Conservation (phyloP, 805 yeast genomes). For the Lachancea nothofagi region DNA sequence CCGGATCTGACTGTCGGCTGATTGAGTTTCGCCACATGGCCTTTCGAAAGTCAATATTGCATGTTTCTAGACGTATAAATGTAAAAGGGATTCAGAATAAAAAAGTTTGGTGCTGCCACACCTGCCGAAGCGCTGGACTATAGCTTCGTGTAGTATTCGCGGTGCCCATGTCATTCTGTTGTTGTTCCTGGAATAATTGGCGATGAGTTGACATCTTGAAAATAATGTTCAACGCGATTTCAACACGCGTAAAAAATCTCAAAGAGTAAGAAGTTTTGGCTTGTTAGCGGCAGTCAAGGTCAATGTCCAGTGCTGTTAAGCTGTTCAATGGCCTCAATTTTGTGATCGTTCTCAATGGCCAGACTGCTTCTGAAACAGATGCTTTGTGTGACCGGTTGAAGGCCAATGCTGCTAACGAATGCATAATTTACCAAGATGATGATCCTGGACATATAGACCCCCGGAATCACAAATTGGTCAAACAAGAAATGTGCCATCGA, state of each 20-base stretch:
- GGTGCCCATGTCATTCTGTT: too few species aligned
- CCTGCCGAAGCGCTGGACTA: too few species aligned
- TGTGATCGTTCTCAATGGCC: slow-evolving; percentile 13
- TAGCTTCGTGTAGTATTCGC: too few species aligned
- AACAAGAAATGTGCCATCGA: slow-evolving; percentile 3
- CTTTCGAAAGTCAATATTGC: too few species aligned
- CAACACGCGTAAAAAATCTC: slow-evolving; percentile 1
- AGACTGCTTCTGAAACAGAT: slow-evolving; percentile 7
- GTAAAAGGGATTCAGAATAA: too few species aligned
- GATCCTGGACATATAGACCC: not conserved
- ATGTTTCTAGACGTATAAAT: too few species aligned
- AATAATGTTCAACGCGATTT: not conserved
- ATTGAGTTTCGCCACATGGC: too few species aligned
- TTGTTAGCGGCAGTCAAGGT: not conserved
- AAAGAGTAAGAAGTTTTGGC: not conserved
- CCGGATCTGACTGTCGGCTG: too few species aligned
- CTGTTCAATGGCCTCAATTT: slow-evolving; percentile 22
- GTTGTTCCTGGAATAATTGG: too few species aligned
- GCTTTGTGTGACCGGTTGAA: slow-evolving; percentile 11
- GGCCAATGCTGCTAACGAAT: slow-evolving; percentile 15
- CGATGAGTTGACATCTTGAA: too few species aligned
- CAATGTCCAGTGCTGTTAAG: slow-evolving; percentile 4
- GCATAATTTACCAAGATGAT: slow-evolving; percentile 5
- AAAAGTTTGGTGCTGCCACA: too few species aligned
- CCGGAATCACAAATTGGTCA: not conserved